These are phyloP conservation scores for Saturnispora hagleri DNA, from an alignment of 805 yeast species.

Conservation along the genomic window DNA sequence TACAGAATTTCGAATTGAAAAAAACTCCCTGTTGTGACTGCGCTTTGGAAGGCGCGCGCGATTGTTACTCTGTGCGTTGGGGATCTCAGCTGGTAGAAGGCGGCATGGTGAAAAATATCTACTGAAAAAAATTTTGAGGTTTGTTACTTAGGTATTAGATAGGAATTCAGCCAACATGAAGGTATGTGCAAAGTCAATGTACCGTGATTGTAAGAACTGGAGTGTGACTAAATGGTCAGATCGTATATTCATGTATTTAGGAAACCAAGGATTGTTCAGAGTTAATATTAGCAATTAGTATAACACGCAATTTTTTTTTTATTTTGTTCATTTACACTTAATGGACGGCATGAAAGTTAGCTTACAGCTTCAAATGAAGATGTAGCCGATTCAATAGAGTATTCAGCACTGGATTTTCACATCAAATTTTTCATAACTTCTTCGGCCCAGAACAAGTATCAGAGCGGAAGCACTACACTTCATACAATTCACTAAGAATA, in stretches of 20 bases:
- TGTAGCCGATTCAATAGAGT: no score
- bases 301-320: no score
- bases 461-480: neutral
- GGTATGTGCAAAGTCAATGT: neutral
- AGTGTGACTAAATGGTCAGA: neutral
- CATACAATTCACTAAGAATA: neutral
- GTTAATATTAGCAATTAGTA: neutral
- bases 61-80: neutral
- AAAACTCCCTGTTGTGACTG: neutral
- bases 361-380: neutral
- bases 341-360: neutral
- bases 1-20: neutral
- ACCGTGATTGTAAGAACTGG: neutral
- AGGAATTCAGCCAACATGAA: slow-evolving; percentile 2
- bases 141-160: slow-evolving; percentile 1
- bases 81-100: neutral
- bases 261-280: no score
- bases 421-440: neutral
- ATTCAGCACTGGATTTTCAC: neutral
- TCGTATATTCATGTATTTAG: no score
- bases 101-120: neutral
- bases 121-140: neutral
- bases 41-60: neutral
- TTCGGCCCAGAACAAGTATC: neutral
- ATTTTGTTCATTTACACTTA: neutral